Evolutionary conservation across 306 rosid genomes (phyloP).

Genomic region (Cucurbita ficifolia): DNA sequence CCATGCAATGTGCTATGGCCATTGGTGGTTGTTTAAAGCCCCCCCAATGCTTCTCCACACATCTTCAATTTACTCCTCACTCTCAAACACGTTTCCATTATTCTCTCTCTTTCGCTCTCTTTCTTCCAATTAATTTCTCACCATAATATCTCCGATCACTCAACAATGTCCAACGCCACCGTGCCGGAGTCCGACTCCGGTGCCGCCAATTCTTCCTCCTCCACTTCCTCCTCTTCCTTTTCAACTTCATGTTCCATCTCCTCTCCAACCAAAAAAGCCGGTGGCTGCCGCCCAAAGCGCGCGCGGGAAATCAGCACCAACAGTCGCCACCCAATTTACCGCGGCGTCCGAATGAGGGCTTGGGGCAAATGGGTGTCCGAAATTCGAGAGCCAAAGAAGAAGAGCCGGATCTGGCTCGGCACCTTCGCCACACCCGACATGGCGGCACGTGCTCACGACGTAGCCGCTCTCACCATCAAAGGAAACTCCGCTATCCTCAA

Average conservation of each 20-base stretch:
- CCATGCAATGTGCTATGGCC: not conserved
- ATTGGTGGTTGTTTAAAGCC: not conserved
- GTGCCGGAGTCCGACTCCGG: not conserved
- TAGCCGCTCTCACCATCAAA: slow-evolving; percentile 44
- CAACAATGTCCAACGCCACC: slow-evolving; percentile 31
- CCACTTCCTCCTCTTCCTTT: not conserved
- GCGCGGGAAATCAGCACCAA: not conserved
- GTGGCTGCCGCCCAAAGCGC: slow-evolving; percentile 13
- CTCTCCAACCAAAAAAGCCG: not conserved
- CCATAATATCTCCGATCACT: not conserved
- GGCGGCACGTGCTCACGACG: slow-evolving; percentile 83
- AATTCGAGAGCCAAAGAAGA: slow-evolving; percentile 56
- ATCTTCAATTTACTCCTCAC: not conserved
- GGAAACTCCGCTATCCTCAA: slow-evolving; percentile 56
- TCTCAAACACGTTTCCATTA: slow-evolving; percentile 19
- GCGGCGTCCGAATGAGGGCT: slow-evolving; percentile 58
- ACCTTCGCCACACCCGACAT: slow-evolving; percentile 53
- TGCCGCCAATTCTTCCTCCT: not conserved
- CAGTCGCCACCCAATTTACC: slow-evolving; percentile 31
- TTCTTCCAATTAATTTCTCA: not conserved
- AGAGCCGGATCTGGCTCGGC: slow-evolving; percentile 64
- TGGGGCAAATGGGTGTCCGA: slow-evolving; percentile 85
- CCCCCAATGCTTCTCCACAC: not conserved
- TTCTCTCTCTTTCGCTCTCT: not conserved
- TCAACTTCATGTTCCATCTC: slow-evolving; percentile 2